Evolutionary conservation across 1,284 basidiomycete species (phyloP), one percentile per base, ranked within the genome.

Genomic region (Omphalotus olearius): DNA sequence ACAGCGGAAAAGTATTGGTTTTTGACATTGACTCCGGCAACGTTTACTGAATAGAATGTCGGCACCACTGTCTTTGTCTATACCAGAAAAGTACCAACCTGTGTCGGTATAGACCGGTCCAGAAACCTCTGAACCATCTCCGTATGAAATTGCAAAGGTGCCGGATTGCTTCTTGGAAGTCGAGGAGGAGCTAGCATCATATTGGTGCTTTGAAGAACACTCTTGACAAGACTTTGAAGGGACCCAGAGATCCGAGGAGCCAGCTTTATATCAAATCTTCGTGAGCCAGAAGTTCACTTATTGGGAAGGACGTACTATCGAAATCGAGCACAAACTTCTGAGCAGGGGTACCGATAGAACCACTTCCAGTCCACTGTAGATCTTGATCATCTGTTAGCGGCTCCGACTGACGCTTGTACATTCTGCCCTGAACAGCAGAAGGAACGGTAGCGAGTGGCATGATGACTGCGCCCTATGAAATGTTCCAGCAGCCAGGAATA

Each of bases 61-160:
- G 9, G 7, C 30, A 33, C 3, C 9, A 23, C 23, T 33, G 9
- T 9, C 30, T 33, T 33, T 33, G 7, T 9, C 30, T 33, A 33
- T 33, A 9, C 5, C 23, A 23, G 23, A 13, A 13, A 7, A 33
- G 7, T 28, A 28, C 30, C 7, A 9, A 33, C 30, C 30, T 16
- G 66, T 72, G 57, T 86, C 84, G 2, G 64, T 66, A 64, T 76
- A 83, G 53, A 78, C 69, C 26, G 67, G 64, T 36, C 82, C 83
- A 9, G 62, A 60, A 6, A 78, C 78, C 16, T 68, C 69, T 10
- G 76, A 78, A 14, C 78, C 78, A 59, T 83, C 80, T 10, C 75
- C 81, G 61, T 79, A 87, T 2, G 59, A 16, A 52, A 83, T 72
- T 5, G 41, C 51, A 66, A 84, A 83, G 0, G 56, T 58, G 18